Evolutionary conservation across 176 grass and related monocot species (phyloP), one percentile per base, ranked within the genome.

Genomic region (Thalia dealbata): DNA sequence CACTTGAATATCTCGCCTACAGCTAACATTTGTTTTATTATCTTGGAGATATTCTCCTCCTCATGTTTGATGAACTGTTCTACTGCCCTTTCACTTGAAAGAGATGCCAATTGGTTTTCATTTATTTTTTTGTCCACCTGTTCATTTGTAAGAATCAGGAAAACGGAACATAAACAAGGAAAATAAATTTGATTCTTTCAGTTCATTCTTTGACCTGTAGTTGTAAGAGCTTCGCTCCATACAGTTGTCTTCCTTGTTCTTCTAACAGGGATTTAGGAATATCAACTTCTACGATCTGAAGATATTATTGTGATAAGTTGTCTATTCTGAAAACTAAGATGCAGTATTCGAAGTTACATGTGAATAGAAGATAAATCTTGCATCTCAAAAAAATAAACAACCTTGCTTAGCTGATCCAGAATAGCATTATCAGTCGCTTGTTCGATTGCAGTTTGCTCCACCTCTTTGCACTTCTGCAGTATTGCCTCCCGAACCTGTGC

Each of bases 351-450:
- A 26, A 43, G 19, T 26, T 16, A 52, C 12, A 65, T n/a, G 23
- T n/a, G 46, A 10, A 65, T 52, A 22, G 44, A 78, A 72, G 19
- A 70, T 4, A 78, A 80, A 78, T 30, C 55, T 50, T 79, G 69
- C 70, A 76, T 82, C 14, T 78, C 14, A 71, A 85, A 55, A 1
- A 78, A 75, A 67, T 1, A 26, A 12, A 38, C 25, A 12, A 97
- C 95, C 89, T 91, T 83, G 71, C 78, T 82, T 0, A 97, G 84
- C 71, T 89, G 87, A 81, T 97, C 90, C 43, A 97, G 83, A 79
- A 97, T 97, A 72, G 95, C 90, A 44, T 97, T 97, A 76, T 97
- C 95, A 23, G 95, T 92, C 77, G 90, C 95, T 85, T 97, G 95
- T 76, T 97, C 95, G 74, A 97, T 91, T n/a, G 95, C 95, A 18